Percentiles rank a stretch among this genome's conserved stretches.
Evolutionary conservation across 345 rosid genomes (phyloP).

Genomic region (Linum tenue): DNA sequence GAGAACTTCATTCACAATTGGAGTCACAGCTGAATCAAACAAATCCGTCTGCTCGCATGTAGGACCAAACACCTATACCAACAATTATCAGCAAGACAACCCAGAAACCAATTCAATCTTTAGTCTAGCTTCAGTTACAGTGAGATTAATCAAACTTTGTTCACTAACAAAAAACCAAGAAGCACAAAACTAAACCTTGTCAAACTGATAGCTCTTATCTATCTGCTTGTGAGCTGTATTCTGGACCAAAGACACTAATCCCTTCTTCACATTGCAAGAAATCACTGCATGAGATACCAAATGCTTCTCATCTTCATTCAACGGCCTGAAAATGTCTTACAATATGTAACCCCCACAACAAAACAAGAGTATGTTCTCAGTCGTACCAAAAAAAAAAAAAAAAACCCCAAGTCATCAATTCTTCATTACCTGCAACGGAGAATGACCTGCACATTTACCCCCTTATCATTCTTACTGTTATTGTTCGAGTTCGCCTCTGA

Average conservation of each 20-base stretch:
- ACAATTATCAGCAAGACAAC: background rate
- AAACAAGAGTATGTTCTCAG: background rate
- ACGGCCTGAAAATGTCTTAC: background rate
- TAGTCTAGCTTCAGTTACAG: background rate
- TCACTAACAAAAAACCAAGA: background rate
- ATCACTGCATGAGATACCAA: background rate
- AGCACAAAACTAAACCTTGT: background rate
- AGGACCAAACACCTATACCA: conserved; percentile 11
- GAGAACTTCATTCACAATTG: conserved; percentile 5
- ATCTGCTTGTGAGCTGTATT: conserved; percentile 3
- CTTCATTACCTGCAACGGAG: conserved; percentile 1
- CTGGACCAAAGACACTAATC: conserved; percentile 3
- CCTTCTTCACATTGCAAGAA: conserved; percentile 1
- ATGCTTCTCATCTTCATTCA: conserved; percentile 6
- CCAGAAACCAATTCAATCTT: background rate
- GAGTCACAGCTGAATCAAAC: conserved; percentile 7
- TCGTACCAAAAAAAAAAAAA: background rate
- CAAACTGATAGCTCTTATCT: background rate
- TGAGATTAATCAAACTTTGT: background rate
- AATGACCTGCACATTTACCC: conserved; percentile 4
- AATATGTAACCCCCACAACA: background rate
- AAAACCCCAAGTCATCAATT: background rate
- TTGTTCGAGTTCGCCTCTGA: background rate
- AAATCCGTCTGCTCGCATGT: conserved; percentile 2
- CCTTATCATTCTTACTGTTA: background rate